Evolutionary conservation across 306 rosid genomes (phyloP), one percentile per base, ranked within the genome.

Genomic region (Lathyrus sativus): DNA sequence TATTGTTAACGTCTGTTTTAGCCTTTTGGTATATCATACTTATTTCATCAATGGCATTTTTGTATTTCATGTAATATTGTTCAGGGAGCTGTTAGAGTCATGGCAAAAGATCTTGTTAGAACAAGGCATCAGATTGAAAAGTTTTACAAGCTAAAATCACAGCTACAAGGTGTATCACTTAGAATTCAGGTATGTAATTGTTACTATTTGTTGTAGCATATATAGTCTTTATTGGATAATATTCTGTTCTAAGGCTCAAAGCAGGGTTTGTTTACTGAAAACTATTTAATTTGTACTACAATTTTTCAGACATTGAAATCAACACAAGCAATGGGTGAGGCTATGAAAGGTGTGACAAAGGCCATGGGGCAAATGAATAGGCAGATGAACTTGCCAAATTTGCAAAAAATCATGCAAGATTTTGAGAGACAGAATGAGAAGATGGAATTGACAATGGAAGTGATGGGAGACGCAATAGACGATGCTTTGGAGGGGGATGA

Each of bases 281-380:
- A 53, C 60, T 58, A 60, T 42, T 46, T 67, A 67, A 67, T 72
- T 35, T 62, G 41, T 38, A 39, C 38, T 31, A 13, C 48, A 17
- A 62, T 2, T 58, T 18, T 79, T 59, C 81, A 93, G 98, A 93
- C 98, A 4, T 76, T 93, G 83, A 93, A 93, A 79, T 93, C 98
- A 5, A 93, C 98, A 14, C 98, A 93, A 85, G 97, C 98, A 9
- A 93, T 93, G 98, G 98, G 98, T 28, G 98, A 93, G 85, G 97
- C 98, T 41, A 93, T 93, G 98, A 93, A 93, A 72, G 98, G 98
- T 4, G 98, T 93, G 80, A 93, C 98, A 18, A 93, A 93, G 79
- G 98, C 98, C 71, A 93, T 93, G 98, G 98, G 98, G 31, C 98
- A 93, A 82, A 93, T 93, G 98, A 93, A 93, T 79, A 86, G 97